Evolutionary conservation across 352 stramenopile species (phyloP), one percentile per base, ranked within the genome.

Genomic region (Globisporangium orthogonon): DNA sequence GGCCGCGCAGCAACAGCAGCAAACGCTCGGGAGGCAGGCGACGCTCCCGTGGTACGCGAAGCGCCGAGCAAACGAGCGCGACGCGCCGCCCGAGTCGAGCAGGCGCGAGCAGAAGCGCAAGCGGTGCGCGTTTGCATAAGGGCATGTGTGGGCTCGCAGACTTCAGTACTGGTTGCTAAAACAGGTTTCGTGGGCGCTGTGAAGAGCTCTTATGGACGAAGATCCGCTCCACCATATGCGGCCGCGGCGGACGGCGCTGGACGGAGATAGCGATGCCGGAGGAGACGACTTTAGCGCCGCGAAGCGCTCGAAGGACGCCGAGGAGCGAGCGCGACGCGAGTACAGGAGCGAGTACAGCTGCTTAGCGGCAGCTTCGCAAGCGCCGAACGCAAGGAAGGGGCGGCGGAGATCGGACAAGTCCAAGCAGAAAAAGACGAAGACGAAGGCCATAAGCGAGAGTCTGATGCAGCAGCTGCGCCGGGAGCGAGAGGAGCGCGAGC

Each of bases 181-280:
- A 23, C 7, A 10, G 7, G 35, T 13, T 10, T 7, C 35, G 13
- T 10, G 41, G 3, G 15, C 41, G 18, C 43, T 48, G n/a, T 41
- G 10, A 13, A 86, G 73, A 56, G 63, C 75, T 13, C 56, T 81
- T 30, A 57, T 69, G 18, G 40, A 37, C 30, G 50, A 61, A 28
- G 73, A 83, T 45, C 75, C 71, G 4, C 58, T 81, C 46, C 62
- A 60, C 10, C 43, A 76, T 46, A 86, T 81, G 73, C 71, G 70
- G 33, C 63, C 70, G 17, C 57, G 35, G 11, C 57, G 45, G 51
- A 37, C 67, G 37, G 59, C 52, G 15, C 17, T 6, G 50, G 30
- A 58, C 60, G 58, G 29, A 39, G 35, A 56, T 7, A 28, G 33
- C 29, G 33, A 41, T 11, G 10, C 51, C 14, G 28, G 40, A n/a